Base-by-base conservation (phyloP, 495 filamentous ascomycete species). In the Aspergillus taichungensis region DNA sequence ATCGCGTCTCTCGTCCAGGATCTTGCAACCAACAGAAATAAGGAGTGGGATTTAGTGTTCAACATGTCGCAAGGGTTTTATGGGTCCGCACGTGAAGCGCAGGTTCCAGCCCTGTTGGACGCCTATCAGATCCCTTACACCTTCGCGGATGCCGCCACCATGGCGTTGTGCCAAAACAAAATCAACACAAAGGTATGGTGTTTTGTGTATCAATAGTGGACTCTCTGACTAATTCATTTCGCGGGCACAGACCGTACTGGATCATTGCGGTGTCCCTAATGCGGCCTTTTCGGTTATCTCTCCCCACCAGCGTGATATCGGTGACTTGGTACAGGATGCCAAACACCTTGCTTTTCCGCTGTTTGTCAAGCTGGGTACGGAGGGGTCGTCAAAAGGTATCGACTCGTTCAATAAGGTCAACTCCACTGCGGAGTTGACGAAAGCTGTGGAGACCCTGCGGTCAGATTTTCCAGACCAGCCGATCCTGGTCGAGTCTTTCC, bases 91-190 rank as follows among this genome's bases (percentile, higher is more conserved):
- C 46, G 54, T 37, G 59, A 59, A 45, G 46, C 51, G 7, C 60
- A 61, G 37, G 51, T 57, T 5, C 57, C 51, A 6, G 48, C 50
- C 8, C 42, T 59, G 8, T 38, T 61, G 14, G 57, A 61, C 14
- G 60, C 60, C 8, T 61, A 57, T 48, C 43, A 45, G 6, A 49
- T 59, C 35, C 60, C 52, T 5, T 54, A 47, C 40, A 54, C 54
- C 7, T 54, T 57, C 30, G 41, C 49, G 5, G 54, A 60, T 52
- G 50, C 57, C n/a, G 51, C 52, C 27, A 55, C 49, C 8, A 52
- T 55, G 37, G 50, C 50, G 6, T 35, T 56, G 34, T 62, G 56
- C 38, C 37, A 45, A 40, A 50, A 60, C 38, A 62, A 62, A 29
- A 46, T 30, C 5, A 53, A 42, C 31, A 60, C 56, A n/a, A 62